A percentile compares a stretch with the other conserved stretches of the same genome.
Conservation (phyloP, 192 early-diverging fungal genomes). For the Spinellus fusiger region DNA sequence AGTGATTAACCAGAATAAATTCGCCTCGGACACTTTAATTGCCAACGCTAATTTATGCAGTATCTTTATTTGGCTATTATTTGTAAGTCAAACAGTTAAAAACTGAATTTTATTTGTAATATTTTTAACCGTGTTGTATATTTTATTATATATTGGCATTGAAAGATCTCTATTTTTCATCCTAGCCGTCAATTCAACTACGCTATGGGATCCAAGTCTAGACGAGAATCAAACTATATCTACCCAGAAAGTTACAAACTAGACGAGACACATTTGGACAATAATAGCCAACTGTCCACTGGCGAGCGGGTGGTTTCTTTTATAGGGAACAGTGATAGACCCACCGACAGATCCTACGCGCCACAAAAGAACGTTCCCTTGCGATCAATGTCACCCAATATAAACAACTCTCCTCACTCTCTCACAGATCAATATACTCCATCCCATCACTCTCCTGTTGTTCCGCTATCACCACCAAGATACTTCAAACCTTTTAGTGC, state of each 20-base stretch:
- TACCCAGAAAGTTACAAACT: neutral
- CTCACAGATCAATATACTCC: too few species aligned
- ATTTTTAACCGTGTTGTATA: neutral
- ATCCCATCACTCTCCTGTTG: too few species aligned
- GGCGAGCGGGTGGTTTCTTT: neutral
- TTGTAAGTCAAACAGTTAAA: slow-evolving; percentile 12
- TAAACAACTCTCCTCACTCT: too few species aligned
- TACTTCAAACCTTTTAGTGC: too few species aligned
- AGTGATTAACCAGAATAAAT: slow-evolving; percentile 14
- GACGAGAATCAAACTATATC: neutral
- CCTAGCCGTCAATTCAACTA: slow-evolving; percentile 13
- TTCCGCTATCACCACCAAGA: too few species aligned
- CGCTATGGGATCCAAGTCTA: neutral
- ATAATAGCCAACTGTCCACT: neutral
- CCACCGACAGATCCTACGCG: neutral
- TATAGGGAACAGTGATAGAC: neutral
- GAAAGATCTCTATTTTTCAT: slow-evolving; percentile 19
- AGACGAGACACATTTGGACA: neutral
- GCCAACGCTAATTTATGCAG: slow-evolving; percentile 20
- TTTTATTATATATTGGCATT: neutral
- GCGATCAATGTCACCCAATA: too few species aligned
- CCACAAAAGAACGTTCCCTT: neutral
- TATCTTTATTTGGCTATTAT: slow-evolving; percentile 18
- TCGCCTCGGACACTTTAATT: slow-evolving; percentile 21
- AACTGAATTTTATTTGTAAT: neutral